Conservation (phyloP, 2,329 filamentous ascomycete species). For the Diaporthe sp. region DNA sequence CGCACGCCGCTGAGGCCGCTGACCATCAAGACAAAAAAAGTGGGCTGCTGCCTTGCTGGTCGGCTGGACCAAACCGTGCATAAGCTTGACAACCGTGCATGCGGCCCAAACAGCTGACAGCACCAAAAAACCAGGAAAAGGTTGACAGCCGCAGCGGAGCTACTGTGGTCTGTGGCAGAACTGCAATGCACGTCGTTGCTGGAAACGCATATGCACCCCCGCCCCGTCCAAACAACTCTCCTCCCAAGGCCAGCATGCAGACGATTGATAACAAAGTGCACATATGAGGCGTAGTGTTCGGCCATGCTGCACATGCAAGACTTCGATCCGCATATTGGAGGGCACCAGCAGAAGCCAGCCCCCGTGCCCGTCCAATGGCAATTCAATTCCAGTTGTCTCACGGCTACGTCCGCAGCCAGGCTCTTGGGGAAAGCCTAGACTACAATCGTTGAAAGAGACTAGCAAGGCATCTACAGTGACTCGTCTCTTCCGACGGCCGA, state of each 20-base stretch:
- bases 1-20: neutral
- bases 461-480: neutral
- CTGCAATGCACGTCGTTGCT: neutral
- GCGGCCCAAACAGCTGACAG: constrained; percentile 4
- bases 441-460: neutral
- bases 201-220: neutral
- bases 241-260: neutral
- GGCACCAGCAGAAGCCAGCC: neutral
- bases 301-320: constrained; percentile 11
- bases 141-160: constrained; percentile 12
- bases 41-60: constrained; percentile 14
- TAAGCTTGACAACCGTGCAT: constrained; percentile 9
- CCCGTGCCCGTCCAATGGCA: neutral
- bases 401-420: neutral
- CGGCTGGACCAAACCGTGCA: neutral
- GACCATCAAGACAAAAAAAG: neutral
- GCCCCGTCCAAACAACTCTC: neutral
- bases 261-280: constrained; percentile 22
- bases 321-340: neutral
- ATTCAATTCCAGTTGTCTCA: neutral
- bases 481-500: neutral
- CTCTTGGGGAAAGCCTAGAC: neutral
- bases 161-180: neutral
- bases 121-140: neutral
- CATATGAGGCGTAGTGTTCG: neutral